phyloP scores from a whole-genome alignment of 495 filamentous ascomycete genomes.

The Friedmanniomyces simplex region DNA sequence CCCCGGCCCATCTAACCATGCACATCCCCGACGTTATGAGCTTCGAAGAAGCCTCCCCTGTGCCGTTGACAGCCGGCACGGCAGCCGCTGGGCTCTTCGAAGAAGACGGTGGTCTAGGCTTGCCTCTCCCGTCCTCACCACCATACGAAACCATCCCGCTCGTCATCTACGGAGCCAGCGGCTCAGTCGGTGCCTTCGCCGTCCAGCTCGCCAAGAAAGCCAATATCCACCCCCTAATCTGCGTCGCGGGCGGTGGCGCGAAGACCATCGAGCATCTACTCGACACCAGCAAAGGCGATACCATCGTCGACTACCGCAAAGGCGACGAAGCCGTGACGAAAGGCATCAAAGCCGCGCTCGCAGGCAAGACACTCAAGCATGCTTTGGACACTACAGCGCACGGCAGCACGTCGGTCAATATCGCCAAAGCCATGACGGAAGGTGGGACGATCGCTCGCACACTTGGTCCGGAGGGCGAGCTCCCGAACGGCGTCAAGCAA shows the following conservation, averaged over 20 bases:
- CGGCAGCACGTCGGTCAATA: neutral
- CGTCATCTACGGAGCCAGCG: slow-evolving; percentile 16
- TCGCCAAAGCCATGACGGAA: neutral
- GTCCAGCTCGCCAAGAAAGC: slow-evolving; percentile 11
- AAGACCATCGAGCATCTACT: slow-evolving; percentile 21
- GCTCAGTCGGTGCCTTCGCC: slow-evolving; percentile 17
- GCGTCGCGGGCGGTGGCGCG: slow-evolving; percentile 27
- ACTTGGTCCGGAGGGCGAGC: neutral
- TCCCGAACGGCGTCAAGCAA: neutral
- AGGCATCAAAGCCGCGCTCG: slow-evolving; percentile 29
- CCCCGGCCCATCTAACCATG: slow-evolving; percentile 10
- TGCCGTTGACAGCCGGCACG: slow-evolving; percentile 9
- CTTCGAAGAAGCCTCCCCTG: slow-evolving; percentile 15
- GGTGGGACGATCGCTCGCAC: slow-evolving; percentile 2
- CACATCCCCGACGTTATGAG: slow-evolving; percentile 7
- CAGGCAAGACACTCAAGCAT: neutral
- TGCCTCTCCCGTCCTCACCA: slow-evolving; percentile 8
- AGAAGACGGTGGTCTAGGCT: neutral
- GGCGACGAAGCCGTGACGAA: slow-evolving; percentile 28
- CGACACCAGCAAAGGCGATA: slow-evolving; percentile 22
- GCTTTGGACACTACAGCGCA: slow-evolving; percentile 7
- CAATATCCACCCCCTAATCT: slow-evolving; percentile 30
- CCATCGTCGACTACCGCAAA: slow-evolving; percentile 36
- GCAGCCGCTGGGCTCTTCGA: slow-evolving; percentile 10
- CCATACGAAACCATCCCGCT: slow-evolving; percentile 2